Percentiles rank a stretch among this genome's conserved stretches.
These are phyloP conservation scores for Pyricularia pennisetigena DNA, from an alignment of 2,329 filamentous ascomycete genomes.

Conservation along the genomic window DNA sequence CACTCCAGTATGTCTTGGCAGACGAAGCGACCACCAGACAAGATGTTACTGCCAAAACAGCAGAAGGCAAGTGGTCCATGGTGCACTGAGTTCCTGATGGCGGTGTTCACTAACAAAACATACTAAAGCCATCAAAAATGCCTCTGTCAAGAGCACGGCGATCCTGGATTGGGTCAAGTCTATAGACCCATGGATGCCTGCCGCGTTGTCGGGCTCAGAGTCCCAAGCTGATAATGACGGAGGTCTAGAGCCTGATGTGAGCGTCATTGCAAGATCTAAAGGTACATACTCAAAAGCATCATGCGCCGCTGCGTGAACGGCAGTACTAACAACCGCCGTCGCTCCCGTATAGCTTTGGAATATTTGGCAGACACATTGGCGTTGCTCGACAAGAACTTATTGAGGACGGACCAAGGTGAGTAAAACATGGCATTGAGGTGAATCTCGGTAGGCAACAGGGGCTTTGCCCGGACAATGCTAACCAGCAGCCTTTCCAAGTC, in stretches of 20 bases:
- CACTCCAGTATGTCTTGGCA: slow-evolving; percentile 15
- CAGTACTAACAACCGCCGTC: background rate
- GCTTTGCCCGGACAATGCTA: too few species aligned
- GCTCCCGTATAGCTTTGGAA: slow-evolving; percentile 32
- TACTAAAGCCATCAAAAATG: slow-evolving; percentile 11
- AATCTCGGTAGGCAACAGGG: background rate
- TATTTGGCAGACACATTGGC: slow-evolving; percentile 45
- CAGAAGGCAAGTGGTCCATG: slow-evolving; percentile 8
- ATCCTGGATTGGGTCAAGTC: slow-evolving; percentile 15
- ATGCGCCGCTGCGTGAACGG: background rate
- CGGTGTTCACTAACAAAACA: background rate
- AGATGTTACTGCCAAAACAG: slow-evolving; percentile 10
- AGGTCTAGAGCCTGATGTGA: slow-evolving; percentile 23
- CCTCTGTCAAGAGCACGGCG: slow-evolving; percentile 12
- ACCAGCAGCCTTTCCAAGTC: slow-evolving; percentile 10
- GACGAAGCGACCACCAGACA: slow-evolving; percentile 11
- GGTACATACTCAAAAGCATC: slow-evolving; percentile 19
- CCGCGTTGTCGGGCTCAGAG: slow-evolving; percentile 5
- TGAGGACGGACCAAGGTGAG: slow-evolving; percentile 41
- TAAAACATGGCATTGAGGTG: background rate
- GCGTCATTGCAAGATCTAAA: slow-evolving; percentile 44
- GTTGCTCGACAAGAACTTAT: slow-evolving; percentile 30
- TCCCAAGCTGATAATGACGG: slow-evolving; percentile 6
- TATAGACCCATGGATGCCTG: slow-evolving; percentile 25
- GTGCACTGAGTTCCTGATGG: background rate